Base-by-base conservation (phyloP, 768 basidiomycete genomes). In the Boletus pseudopeckii region DNA sequence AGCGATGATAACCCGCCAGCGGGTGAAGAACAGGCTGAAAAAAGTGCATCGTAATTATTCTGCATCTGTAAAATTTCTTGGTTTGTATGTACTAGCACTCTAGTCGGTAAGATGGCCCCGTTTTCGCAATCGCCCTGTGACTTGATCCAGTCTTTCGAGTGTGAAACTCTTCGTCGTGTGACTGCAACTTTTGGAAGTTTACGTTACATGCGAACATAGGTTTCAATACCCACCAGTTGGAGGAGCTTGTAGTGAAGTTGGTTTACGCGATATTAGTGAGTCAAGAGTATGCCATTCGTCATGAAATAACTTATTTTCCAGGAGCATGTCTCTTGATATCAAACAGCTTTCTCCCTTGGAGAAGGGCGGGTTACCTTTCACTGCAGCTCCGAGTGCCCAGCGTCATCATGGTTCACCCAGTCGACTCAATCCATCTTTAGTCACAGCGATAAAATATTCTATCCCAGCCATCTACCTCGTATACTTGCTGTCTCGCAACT, bases 301-400 rank as follows among this genome's bases (percentile, higher is more conserved):
- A 32, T 8, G 18, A 36, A 48, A 41, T 45, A 26, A 61, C 38
- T 9, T 22, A 17, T n/a, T 42, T 28, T 41, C 48, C 18, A 32
- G 10, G 30, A 2, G 47, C 37, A 56, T 57, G 56, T 47, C 61
- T 52, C 47, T 43, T 32, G 15, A 40, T 50, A 40, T 36, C 33
- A 63, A 55, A 15, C 56, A 48, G 32, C 50, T 52, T 33, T 52
- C 53, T 48, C 53, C 54, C 39, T 10, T 44, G 44, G 57, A 60
- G 40, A 63, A 65, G 44, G 63, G 58, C 37, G 61, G 52, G 34
- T 48, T 67, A 7, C 63, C 63, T 32, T 47, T 63, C 2, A 48
- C 57, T 10, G 34, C 45, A 33, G 9, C 36, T 48, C 39, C 56
- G 4, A 50, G 11, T 38, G 14, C 18, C 39, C 22, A 48, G 9